A percentile compares a stretch with the other conserved stretches of the same genome.
phyloP scores from a whole-genome alignment of 2,329 filamentous ascomycete species.

The Fusarium sublunatum region DNA sequence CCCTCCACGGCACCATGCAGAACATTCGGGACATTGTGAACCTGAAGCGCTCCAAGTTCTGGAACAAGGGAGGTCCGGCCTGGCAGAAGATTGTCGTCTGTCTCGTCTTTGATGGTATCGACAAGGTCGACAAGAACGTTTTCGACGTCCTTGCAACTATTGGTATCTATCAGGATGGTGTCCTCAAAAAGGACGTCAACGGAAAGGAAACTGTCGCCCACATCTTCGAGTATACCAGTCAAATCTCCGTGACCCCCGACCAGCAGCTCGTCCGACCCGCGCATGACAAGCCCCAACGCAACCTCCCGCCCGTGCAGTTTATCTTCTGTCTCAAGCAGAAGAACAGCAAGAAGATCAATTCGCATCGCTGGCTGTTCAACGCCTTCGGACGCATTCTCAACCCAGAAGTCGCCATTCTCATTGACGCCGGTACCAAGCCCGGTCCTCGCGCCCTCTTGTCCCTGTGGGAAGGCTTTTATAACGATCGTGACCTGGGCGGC shows the following conservation, averaged over 20 bases:
- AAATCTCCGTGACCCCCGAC: constrained; percentile 43
- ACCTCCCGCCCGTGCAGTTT: constrained; percentile 42
- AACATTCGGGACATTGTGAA: constrained; percentile 44
- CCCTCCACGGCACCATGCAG: constrained; percentile 42
- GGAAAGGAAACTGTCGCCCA: constrained; percentile 44
- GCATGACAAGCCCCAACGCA: constrained; percentile 33
- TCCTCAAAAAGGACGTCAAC: constrained; percentile 44
- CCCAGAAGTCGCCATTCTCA: constrained; percentile 43
- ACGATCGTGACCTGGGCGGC: constrained; percentile 41
- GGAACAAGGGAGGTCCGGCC: constrained; percentile 43
- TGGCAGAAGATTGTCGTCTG: constrained; percentile 45
- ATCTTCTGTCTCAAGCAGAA: constrained; percentile 46
- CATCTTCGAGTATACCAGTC: constrained; percentile 45
- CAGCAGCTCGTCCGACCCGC: constrained; percentile 44
- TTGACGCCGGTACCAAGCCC: constrained; percentile 43
- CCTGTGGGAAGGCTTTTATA: constrained; percentile 43
- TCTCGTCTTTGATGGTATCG: constrained; percentile 42
- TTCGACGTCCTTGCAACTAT: constrained; percentile 43
- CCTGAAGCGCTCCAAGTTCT: constrained; percentile 43
- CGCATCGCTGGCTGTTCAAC: constrained; percentile 45
- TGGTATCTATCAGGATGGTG: constrained; percentile 44
- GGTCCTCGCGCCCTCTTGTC: constrained; percentile 39
- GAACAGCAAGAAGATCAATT: constrained; percentile 46
- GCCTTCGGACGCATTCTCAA: constrained; percentile 43
- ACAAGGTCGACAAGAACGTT: constrained; percentile 45